phyloP scores from a whole-genome alignment of 768 basidiomycete genomes.

The Daedaleopsis nitida region DNA sequence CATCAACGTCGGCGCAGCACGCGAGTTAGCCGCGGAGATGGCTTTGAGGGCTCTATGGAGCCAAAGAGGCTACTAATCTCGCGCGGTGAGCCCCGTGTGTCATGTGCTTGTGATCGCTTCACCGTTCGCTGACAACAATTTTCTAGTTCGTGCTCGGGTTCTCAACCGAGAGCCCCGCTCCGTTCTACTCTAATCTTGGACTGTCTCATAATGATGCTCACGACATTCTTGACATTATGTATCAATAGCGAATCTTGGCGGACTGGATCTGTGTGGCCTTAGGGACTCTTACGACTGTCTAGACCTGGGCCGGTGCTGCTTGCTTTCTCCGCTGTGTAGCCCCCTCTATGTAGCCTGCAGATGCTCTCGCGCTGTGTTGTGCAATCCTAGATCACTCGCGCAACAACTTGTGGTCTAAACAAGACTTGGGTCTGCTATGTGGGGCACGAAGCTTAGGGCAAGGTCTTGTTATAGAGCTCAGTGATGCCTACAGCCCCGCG shows the following conservation, averaged over 20 bases:
- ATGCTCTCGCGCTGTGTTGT: conserved; percentile 17
- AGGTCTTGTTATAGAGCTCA: background rate
- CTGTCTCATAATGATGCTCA: conserved; percentile 1
- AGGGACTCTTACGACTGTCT: background rate
- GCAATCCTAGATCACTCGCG: conserved; percentile 5
- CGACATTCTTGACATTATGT: background rate
- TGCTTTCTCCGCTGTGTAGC: conserved; percentile 15
- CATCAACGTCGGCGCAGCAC: conserved; percentile 22
- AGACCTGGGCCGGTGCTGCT: conserved; percentile 5
- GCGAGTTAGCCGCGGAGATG: conserved; percentile 29
- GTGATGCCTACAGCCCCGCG: conserved; percentile 1
- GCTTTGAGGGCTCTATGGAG: conserved; percentile 19
- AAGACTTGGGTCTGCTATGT: conserved; percentile 7
- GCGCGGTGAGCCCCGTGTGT: background rate
- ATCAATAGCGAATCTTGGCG: conserved; percentile 8
- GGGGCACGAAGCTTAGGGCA: conserved; percentile 5
- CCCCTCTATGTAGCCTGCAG: conserved; percentile 13
- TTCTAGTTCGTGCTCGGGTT: background rate
- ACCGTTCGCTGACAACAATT: background rate
- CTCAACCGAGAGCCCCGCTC: background rate
- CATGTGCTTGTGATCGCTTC: background rate
- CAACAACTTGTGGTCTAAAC: background rate
- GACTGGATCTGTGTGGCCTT: conserved; percentile 21
- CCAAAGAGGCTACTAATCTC: background rate
- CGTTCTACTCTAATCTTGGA: background rate